phyloP scores from a whole-genome alignment of 2,329 filamentous ascomycete genomes.

The Hypoxylon sp. region DNA sequence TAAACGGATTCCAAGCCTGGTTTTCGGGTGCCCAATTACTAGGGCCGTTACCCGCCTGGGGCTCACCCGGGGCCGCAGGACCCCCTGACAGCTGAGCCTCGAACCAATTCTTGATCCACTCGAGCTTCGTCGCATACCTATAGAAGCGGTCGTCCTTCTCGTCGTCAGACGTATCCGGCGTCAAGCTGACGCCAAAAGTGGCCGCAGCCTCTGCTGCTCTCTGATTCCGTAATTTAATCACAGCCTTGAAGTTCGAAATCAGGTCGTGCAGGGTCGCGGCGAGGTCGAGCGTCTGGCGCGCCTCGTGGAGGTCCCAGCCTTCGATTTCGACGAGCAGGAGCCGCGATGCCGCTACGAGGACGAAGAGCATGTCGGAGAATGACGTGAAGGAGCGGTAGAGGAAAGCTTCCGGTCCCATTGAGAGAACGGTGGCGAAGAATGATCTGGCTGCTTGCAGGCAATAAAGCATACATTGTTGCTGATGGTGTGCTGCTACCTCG shows the following conservation, averaged over 20 bases:
- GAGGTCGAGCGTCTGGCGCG: conserved; percentile 48
- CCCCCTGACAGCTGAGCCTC: conserved; percentile 45
- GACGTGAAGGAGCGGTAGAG: conserved; percentile 48
- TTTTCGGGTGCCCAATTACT: conserved; percentile 33
- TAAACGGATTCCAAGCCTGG: conserved; percentile 39
- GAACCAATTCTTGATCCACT: conserved; percentile 55
- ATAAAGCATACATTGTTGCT: conserved; percentile 55
- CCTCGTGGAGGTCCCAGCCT: conserved; percentile 49
- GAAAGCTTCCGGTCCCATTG: conserved; percentile 50
- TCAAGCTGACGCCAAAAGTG: conserved; percentile 31
- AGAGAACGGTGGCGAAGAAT: conserved; percentile 55
- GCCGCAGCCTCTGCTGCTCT: conserved; percentile 44
- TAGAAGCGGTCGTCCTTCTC: conserved; percentile 44
- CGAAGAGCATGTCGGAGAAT: conserved; percentile 49
- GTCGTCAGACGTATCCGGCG: conserved; percentile 41
- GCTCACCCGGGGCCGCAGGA: conserved; percentile 6
- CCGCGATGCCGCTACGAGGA: conserved; percentile 51
- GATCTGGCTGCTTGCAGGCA: conserved; percentile 56
- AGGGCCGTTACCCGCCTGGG: conserved; percentile 1
- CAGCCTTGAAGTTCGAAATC: conserved; percentile 23
- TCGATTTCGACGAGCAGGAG: conserved; percentile 51
- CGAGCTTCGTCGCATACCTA: conserved; percentile 46
- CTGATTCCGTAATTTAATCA: conserved; percentile 34
- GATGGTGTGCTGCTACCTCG: conserved; percentile 31
- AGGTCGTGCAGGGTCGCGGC: conserved; percentile 44